phyloP scores from a whole-genome alignment of 345 rosid species.

The Isatis tinctoria region DNA sequence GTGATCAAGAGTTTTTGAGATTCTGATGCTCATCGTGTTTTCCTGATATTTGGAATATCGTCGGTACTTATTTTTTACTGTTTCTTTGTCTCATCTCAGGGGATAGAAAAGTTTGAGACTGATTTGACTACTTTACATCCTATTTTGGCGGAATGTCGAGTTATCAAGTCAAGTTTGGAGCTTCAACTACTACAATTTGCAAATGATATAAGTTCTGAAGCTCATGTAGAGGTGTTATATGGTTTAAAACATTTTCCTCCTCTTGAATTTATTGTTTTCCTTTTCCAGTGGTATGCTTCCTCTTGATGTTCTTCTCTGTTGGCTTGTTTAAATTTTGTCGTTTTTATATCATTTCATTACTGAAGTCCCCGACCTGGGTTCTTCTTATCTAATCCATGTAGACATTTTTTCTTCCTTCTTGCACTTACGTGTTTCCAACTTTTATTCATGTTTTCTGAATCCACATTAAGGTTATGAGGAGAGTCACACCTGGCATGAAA shows the following conservation, averaged over 20 bases:
- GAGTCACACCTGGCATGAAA: conserved; percentile 52
- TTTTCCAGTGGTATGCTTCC: neutral
- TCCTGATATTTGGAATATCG: conserved; percentile 2
- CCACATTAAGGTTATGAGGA: conserved; percentile 73
- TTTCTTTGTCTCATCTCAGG: conserved; percentile 44
- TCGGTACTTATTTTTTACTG: neutral
- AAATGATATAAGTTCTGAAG: conserved; percentile 95
- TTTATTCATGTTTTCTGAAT: neutral
- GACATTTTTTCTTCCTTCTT: neutral
- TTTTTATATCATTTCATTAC: neutral
- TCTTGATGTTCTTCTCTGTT: neutral
- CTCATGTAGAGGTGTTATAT: conserved; percentile 76
- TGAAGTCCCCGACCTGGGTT: neutral
- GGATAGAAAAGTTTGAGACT: conserved; percentile 59
- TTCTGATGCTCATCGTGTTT: conserved; percentile 1
- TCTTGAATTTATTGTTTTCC: neutral
- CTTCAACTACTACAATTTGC: conserved; percentile 88
- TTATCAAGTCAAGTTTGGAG: conserved; percentile 72
- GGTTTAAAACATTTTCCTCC: neutral
- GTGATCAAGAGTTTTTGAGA: neutral
- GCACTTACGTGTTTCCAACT: neutral
- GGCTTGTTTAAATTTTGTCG: neutral
- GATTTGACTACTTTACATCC: conserved; percentile 80
- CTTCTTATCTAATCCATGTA: neutral
- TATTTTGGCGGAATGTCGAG: conserved; percentile 92